These are phyloP conservation scores for Nemania sp. DNA, from an alignment of 2,329 filamentous ascomycete species.

Conservation along the genomic window DNA sequence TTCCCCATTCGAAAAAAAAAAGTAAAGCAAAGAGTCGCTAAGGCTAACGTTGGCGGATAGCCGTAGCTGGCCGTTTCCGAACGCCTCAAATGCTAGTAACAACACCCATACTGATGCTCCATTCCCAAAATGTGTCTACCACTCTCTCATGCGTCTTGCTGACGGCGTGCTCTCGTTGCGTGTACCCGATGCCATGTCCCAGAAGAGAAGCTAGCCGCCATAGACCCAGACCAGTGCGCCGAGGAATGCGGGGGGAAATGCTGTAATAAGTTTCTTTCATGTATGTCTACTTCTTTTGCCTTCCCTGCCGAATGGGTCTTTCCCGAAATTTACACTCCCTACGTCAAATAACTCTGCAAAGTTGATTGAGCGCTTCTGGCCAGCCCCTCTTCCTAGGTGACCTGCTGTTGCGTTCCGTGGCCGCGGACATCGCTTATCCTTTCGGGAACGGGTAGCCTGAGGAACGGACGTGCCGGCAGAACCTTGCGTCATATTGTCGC, in stretches of 20 bases:
- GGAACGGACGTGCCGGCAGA: conserved; percentile 48
- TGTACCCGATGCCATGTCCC: conserved; percentile 26
- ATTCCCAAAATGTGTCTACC: conserved; percentile 34
- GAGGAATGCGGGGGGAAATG: conserved; percentile 33
- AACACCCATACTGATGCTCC: conserved; percentile 29
- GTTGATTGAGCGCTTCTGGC: conserved; percentile 79
- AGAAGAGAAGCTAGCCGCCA: conserved; percentile 32
- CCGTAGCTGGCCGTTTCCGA: conserved; percentile 28
- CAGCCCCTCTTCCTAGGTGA: conserved; percentile 72
- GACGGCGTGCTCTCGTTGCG: conserved; percentile 19
- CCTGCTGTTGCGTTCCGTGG: conserved; percentile 44
- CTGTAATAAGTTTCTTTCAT: conserved; percentile 45
- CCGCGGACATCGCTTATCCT: conserved; percentile 42
- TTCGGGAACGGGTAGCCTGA: conserved; percentile 47
- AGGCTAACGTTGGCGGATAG: conserved; percentile 26
- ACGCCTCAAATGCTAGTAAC: conserved; percentile 38
- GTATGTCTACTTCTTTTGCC: conserved; percentile 65
- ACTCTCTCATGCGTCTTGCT: conserved; percentile 30
- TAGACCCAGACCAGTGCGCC: conserved; percentile 38
- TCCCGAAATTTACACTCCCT: conserved; percentile 70
- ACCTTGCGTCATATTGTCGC: conserved; percentile 52
- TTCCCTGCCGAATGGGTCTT: conserved; percentile 66
- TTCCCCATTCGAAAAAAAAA: conserved; percentile 17
- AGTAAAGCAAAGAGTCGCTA: conserved; percentile 30
- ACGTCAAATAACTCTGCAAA: conserved; percentile 82